Base-by-base conservation (phyloP, 2,329 filamentous ascomycete species). In the Ophiobolus disseminans region DNA sequence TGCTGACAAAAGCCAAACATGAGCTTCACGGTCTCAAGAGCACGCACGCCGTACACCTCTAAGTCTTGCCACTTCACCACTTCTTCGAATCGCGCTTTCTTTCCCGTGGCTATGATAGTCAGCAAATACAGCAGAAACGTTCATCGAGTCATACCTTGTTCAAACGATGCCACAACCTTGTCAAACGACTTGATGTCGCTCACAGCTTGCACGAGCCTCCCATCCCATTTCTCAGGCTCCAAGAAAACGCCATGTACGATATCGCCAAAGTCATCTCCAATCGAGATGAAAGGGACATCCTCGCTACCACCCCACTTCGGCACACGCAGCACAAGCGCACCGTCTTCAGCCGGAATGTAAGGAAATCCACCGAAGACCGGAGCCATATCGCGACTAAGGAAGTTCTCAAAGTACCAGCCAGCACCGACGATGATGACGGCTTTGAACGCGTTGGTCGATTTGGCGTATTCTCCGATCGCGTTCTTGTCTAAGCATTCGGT, bases 211-310 rank as follows among this genome's bases (percentile, higher is more conserved):
- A 78, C 53, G 0, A 75, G 55, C 3, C 53, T 57, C 1, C 72
- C 68, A 49, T 71, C 69, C 61, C 73, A 75, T 30, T 66, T 65
- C 35, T 62, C 62, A 1, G 76, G 76, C 10, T 71, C 63, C 6
- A 79, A 63, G 14, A 79, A 73, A 3, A 77, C 63, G 2, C 76
- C 77, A 45, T 80, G 77, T 9, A 79, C 72, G 14, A 79, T 66
- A 42, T 79, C 77, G 3, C 77, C 77, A 45, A 69, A 79, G 56
- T 80, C 76, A 25, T 75, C 68, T 0, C 49, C 53, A 3, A 78
- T 72, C 20, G 66, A 62, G 19, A 79, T 66, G 51, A 73, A 76
- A 0, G 74, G 76, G 0, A 77, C 62, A 6, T 69, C 56, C 28
- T 70, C 66, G 1, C 67, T 67, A 1, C 75, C 76, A 3, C 76